phyloP scores from a whole-genome alignment of 1,139 yeast genomes.

The Spencermartinsiella ligniputridi region DNA sequence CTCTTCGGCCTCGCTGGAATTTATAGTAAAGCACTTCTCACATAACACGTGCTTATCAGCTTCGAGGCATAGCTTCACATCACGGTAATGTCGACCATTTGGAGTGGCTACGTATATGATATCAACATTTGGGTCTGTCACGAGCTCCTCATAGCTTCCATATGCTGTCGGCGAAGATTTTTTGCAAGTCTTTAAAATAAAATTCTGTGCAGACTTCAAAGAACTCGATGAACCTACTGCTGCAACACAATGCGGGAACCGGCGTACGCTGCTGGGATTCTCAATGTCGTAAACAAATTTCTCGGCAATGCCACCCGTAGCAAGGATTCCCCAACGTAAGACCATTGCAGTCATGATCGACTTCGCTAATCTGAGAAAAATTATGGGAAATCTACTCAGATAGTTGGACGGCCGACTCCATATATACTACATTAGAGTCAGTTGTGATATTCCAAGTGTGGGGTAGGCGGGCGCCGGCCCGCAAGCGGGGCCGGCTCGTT shows the following conservation, averaged over 20 bases:
- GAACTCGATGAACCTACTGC: constrained; percentile 33
- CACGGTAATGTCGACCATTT: constrained; percentile 50
- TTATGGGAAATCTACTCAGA: too few species aligned
- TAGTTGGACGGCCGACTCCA: too few species aligned
- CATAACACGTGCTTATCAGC: constrained; percentile 56
- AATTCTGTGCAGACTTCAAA: constrained; percentile 25
- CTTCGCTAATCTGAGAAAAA: not conserved
- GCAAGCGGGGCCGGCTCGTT: too few species aligned
- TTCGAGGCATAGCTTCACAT: constrained; percentile 44
- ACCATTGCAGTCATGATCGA: not conserved
- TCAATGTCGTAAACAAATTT: constrained; percentile 28
- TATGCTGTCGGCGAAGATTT: constrained; percentile 20
- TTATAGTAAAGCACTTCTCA: constrained; percentile 59
- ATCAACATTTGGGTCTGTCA: constrained; percentile 44
- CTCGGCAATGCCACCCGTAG: constrained; percentile 30
- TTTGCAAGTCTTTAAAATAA: constrained; percentile 15
- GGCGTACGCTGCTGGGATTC: constrained; percentile 25
- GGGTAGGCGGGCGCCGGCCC: too few species aligned
- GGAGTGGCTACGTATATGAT: constrained; percentile 58
- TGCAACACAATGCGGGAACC: constrained; percentile 28
- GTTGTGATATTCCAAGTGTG: too few species aligned
- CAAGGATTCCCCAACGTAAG: constrained; percentile 26
- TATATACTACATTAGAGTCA: too few species aligned
- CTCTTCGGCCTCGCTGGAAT: constrained; percentile 43
- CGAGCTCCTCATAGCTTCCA: constrained; percentile 38